Evolutionary conservation across 2,329 filamentous ascomycete species (phyloP).

Genomic region (Gyromitra esculenta): DNA sequence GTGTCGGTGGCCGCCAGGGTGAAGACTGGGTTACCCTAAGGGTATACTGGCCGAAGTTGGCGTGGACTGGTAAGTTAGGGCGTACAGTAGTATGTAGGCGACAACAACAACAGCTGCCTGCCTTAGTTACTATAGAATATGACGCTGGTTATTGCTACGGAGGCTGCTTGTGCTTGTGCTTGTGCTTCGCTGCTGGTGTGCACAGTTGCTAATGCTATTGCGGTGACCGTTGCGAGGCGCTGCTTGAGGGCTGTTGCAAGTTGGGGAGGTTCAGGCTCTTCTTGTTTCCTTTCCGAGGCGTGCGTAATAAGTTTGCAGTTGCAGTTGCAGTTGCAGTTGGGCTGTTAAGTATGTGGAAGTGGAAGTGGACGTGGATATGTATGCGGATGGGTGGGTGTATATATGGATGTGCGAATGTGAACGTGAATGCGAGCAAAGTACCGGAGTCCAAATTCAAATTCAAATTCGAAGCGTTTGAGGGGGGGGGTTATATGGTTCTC

Average conservation of each 20-base stretch:
- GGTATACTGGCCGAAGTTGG: slow-evolving; percentile 46
- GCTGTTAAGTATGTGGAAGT: background rate
- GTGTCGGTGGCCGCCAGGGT: slow-evolving; percentile 53
- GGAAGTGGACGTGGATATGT: slow-evolving; percentile 1
- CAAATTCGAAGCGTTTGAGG: slow-evolving; percentile 40
- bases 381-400: slow-evolving; percentile 9
- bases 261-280: slow-evolving; percentile 23
- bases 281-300: slow-evolving; percentile 24
- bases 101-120: slow-evolving; percentile 41
- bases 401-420: background rate
- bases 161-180: slow-evolving; percentile 16
- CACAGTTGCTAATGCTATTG: slow-evolving; percentile 25
- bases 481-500: slow-evolving; percentile 41
- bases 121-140: slow-evolving; percentile 45
- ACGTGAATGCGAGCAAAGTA: slow-evolving; percentile 33
- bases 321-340: background rate
- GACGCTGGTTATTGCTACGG: slow-evolving; percentile 35
- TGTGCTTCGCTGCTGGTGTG: background rate
- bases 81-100: slow-evolving; percentile 25
- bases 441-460: slow-evolving; percentile 45
- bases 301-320: slow-evolving; percentile 32
- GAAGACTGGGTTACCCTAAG: slow-evolving; percentile 49
- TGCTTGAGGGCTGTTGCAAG: slow-evolving; percentile 26
- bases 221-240: slow-evolving; percentile 24
- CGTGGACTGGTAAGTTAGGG: slow-evolving; percentile 42